Conservation (phyloP, 177 flowering plant species). For the Vitis hybrid region DNA sequence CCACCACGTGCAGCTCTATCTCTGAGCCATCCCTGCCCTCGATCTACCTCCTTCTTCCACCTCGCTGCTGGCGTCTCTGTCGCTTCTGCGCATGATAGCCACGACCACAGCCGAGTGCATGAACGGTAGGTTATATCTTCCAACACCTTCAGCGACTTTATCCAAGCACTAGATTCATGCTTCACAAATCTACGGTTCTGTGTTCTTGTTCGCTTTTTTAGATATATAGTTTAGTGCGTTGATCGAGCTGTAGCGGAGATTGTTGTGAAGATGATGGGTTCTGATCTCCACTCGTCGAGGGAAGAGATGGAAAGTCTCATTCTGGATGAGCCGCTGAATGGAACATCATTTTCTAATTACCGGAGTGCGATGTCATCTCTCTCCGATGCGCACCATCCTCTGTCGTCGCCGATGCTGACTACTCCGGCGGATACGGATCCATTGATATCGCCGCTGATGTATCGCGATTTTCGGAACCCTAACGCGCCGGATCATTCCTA, state of each 20-base stretch:
- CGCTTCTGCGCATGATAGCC: conserved; percentile 17
- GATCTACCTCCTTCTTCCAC: background rate
- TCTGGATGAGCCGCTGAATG: conserved; percentile 41
- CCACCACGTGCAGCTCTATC: no score
- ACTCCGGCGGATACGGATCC: conserved; percentile 37
- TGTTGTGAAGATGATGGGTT: conserved; percentile 54
- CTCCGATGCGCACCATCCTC: conserved; percentile 39
- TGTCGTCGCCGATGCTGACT: conserved; percentile 20
- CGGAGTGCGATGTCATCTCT: conserved; percentile 45
- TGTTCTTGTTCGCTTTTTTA: no score
- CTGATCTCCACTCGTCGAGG: conserved; percentile 49
- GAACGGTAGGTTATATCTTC: background rate
- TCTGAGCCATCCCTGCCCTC: no score
- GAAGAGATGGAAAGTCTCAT: conserved; percentile 66
- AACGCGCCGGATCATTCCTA: conserved; percentile 36
- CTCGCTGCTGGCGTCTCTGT: background rate
- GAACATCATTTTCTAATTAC: conserved; percentile 25
- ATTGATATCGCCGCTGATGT: conserved; percentile 27
- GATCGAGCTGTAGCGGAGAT: background rate
- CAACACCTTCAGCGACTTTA: no score
- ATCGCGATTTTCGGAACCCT: conserved; percentile 30
- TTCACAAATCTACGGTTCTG: background rate
- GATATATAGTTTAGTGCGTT: no score
- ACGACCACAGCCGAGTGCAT: background rate
- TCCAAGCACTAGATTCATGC: background rate